Percentiles rank a stretch among this genome's conserved stretches.
phyloP scores from a whole-genome alignment of 176 grass and related monocot species.

The Pharus latifolius region DNA sequence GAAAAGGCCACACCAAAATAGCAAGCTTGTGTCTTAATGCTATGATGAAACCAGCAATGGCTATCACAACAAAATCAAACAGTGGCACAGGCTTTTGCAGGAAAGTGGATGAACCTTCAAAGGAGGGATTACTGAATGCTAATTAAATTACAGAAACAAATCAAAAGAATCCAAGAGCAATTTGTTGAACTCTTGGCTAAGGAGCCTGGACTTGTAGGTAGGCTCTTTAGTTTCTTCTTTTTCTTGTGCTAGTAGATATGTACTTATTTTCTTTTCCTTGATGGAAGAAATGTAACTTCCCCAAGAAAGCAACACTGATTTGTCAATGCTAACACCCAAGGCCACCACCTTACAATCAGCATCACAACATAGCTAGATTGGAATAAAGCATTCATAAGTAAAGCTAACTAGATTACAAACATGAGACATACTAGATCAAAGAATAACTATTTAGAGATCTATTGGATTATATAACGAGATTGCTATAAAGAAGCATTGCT shows the following conservation, averaged over 20 bases:
- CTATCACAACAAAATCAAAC: no score
- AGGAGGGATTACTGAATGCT: neutral
- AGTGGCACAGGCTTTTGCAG: neutral
- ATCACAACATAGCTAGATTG: neutral
- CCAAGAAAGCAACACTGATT: no score
- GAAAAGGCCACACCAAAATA: no score
- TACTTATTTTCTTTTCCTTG: no score
- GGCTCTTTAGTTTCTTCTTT: no score
- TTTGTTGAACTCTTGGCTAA: no score
- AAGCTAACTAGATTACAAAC: slow-evolving; percentile 7
- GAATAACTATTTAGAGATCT: slow-evolving; percentile 1
- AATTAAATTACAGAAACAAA: neutral
- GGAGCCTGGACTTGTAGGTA: no score
- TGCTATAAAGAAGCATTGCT: neutral
- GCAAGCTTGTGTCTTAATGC: no score
- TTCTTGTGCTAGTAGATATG: no score
- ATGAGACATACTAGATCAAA: neutral
- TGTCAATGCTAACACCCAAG: neutral
- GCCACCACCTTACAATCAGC: neutral
- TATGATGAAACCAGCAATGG: no score
- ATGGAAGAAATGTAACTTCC: no score
- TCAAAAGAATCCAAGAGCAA: neutral
- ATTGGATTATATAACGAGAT: neutral
- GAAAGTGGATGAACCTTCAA: neutral
- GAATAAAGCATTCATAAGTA: neutral